A percentile compares a stretch with the other conserved stretches of the same genome.
Conservation (phyloP, 345 rosid species). For the Camelina hispida region DNA sequence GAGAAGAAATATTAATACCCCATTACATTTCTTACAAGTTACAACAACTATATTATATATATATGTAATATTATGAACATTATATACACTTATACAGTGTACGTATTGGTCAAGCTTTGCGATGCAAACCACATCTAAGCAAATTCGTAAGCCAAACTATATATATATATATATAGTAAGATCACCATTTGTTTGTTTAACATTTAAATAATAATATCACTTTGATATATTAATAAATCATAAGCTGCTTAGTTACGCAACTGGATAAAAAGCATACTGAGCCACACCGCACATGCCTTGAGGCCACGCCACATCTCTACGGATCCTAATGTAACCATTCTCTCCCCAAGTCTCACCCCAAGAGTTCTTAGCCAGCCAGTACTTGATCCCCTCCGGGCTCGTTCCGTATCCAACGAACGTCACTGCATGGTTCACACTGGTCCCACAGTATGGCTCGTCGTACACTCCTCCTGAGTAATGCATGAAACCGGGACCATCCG, state of each 20-base stretch:
- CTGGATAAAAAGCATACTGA: conserved; percentile 55
- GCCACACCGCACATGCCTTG: conserved; percentile 68
- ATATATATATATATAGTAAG: not conserved
- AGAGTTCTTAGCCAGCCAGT: conserved; percentile 65
- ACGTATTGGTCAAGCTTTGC: conserved; percentile 23
- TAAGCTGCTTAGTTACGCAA: conserved; percentile 29
- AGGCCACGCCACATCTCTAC: conserved; percentile 46
- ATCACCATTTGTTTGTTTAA: conserved; percentile 1
- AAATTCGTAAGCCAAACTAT: conserved; percentile 9
- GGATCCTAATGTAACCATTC: conserved; percentile 59
- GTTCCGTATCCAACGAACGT: conserved; percentile 58
- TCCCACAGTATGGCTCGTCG: conserved; percentile 49
- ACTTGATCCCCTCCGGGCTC: conserved; percentile 44
- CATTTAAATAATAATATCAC: not conserved
- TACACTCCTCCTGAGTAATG: conserved; percentile 54
- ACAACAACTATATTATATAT: not conserved
- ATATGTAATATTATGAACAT: not conserved
- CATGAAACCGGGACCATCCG: conserved; percentile 39
- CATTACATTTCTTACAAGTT: conserved; percentile 12
- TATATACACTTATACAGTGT: not conserved
- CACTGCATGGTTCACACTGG: conserved; percentile 53
- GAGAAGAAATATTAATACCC: not conserved
- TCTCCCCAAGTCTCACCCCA: conserved; percentile 74
- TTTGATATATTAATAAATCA: conserved; percentile 4
- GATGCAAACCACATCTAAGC: conserved; percentile 35